Conservation (phyloP, 495 filamentous ascomycete genomes). For the Cladorrhinum samala region DNA sequence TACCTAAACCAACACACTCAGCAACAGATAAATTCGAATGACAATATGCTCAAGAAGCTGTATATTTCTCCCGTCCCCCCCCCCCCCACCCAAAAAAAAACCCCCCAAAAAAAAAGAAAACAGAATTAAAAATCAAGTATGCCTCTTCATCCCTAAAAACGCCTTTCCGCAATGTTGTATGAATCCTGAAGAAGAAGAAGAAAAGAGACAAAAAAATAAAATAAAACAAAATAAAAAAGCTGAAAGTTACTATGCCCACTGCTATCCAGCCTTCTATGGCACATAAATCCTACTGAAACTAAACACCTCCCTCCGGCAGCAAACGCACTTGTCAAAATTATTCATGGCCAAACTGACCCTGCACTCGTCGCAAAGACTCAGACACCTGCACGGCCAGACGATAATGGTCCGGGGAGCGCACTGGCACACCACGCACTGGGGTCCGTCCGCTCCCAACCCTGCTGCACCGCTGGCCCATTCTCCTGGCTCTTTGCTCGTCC, state of each 20-base stretch:
- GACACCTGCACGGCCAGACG: slow-evolving; percentile 92
- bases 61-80: too few species aligned
- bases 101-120: neutral
- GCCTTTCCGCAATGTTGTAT: too few species aligned
- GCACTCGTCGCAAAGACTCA: slow-evolving; percentile 93
- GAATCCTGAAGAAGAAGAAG: too few species aligned
- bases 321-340: slow-evolving; percentile 92
- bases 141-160: neutral
- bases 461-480: slow-evolving; percentile 64
- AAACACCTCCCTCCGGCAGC: slow-evolving; percentile 77
- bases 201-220: too few species aligned
- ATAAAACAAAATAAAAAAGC: too few species aligned
- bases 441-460: slow-evolving; percentile 66
- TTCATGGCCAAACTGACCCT: slow-evolving; percentile 90
- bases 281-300: slow-evolving; percentile 90
- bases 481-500: slow-evolving; percentile 7
- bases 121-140: neutral
- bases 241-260: too few species aligned
- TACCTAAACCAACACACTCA: neutral
- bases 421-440: slow-evolving; percentile 92
- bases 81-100: too few species aligned
- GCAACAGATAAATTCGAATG: neutral
- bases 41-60: neutral
- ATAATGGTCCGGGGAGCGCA: slow-evolving; percentile 79
- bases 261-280: slow-evolving; percentile 71